Conservation (phyloP, 2,329 filamentous ascomycete species). For the Aulographum hederae region DNA sequence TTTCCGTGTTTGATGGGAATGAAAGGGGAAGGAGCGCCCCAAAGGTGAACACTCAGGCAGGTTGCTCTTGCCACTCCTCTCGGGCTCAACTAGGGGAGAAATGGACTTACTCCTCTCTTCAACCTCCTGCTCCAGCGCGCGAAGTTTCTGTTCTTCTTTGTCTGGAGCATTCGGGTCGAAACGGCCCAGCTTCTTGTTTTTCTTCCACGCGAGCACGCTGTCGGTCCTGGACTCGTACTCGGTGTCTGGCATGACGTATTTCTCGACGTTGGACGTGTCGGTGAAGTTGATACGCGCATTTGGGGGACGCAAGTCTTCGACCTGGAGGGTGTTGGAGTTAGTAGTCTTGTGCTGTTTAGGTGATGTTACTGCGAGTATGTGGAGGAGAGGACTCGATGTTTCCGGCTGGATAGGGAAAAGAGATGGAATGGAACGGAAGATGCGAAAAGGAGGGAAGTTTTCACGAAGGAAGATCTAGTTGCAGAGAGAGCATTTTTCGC, state of each 20-base stretch:
- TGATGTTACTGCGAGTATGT: constrained; percentile 4
- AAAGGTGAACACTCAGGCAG: background rate
- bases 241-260: constrained; percentile 72
- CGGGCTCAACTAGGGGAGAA: no score
- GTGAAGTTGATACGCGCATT: constrained; percentile 61
- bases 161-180: constrained; percentile 75
- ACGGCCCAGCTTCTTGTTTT: constrained; percentile 80
- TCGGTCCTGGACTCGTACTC: constrained; percentile 77
- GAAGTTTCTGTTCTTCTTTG: constrained; percentile 53
- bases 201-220: constrained; percentile 91
- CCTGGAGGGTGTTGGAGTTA: constrained; percentile 30
- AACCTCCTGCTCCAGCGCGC: constrained; percentile 52
- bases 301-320: constrained; percentile 62
- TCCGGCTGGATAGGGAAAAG: constrained; percentile 4
- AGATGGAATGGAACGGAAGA: constrained; percentile 6
- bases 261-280: constrained; percentile 65
- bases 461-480: no score
- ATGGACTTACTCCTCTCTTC: no score
- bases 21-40: no score
- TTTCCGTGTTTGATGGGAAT: no score
- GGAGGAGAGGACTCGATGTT: background rate
- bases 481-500: no score
- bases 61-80: no score
- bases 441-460: constrained; percentile 7
- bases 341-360: constrained; percentile 1